Conservation (phyloP, 2,329 filamentous ascomycete genomes). For the Colletotrichum sublineola region DNA sequence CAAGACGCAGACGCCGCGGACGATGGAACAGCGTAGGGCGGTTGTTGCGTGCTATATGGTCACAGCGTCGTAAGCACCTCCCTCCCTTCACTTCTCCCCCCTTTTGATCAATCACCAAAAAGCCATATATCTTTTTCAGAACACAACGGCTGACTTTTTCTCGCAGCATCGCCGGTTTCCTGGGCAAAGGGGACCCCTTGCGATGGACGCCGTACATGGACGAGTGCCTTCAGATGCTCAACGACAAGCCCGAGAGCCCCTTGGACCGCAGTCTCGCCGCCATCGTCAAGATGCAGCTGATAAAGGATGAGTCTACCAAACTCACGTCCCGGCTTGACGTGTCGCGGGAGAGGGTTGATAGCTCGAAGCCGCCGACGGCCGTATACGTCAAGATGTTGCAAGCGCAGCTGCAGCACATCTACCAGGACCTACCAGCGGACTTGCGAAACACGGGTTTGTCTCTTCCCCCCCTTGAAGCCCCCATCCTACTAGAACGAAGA, state of each 20-base stretch:
- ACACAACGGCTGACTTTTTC: neutral
- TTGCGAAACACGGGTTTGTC: slow-evolving; percentile 50
- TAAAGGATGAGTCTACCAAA: slow-evolving; percentile 47
- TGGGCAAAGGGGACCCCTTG: slow-evolving; percentile 59
- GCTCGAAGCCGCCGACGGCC: slow-evolving; percentile 40
- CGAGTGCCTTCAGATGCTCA: slow-evolving; percentile 62
- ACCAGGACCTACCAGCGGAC: slow-evolving; percentile 44
- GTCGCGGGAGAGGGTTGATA: neutral
- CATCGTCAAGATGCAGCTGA: slow-evolving; percentile 54
- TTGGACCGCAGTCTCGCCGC: slow-evolving; percentile 62
- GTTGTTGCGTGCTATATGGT: slow-evolving; percentile 43
- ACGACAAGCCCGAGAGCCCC: slow-evolving; percentile 56
- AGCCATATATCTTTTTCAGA: neutral
- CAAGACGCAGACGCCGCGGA: slow-evolving; percentile 31
- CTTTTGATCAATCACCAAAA: neutral
- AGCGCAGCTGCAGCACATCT: slow-evolving; percentile 46
- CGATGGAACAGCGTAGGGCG: slow-evolving; percentile 44
- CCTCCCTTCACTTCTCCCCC: too few relatives aligned
- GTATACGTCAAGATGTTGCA: slow-evolving; percentile 50
- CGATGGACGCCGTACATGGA: slow-evolving; percentile 69
- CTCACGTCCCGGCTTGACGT: slow-evolving; percentile 45
- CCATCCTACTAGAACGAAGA: neutral
- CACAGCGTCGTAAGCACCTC: slow-evolving; percentile 21
- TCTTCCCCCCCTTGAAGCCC: neutral
- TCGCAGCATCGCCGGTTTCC: slow-evolving; percentile 16